Evolutionary conservation across 2,329 filamentous ascomycete genomes (phyloP), one percentile per base, ranked within the genome.

Genomic region (Penicillium sp.): DNA sequence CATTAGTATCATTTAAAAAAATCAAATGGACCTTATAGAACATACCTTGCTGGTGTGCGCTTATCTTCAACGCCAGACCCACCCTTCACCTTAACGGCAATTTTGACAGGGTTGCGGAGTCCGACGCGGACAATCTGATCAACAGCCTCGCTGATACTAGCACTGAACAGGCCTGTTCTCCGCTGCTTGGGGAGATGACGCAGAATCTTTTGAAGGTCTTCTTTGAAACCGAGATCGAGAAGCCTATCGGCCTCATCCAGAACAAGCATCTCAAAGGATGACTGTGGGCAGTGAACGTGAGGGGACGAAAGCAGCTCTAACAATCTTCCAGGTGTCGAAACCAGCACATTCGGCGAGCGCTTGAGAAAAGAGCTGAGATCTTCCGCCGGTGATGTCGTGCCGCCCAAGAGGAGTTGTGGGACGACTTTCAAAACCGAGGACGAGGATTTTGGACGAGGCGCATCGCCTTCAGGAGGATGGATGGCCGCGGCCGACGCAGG

Each of bases 161-260:
- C 93, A 62, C 89, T 95, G 70, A 97, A 98, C 0, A 98, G 74
- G 0, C 93, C 93, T 0, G 93, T 98, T 40, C 93, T 80, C 42
- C 93, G 78, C 66, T 98, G 93, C 64, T 98, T 98, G 0, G 93
- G 93, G 5, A 98, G 72, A 13, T 86, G 80, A 0, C 82, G 81
- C 18, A 98, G 73, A 32, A 97, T 95, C 45, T 82, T 87, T 57
- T 93, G 88, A 23, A 98, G 70, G 57, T 95, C 89, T 46, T 87
- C 84, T 67, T 94, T 93, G 70, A 98, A 97, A 5, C 94, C 93
- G 18, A 97, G 77, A 69, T 98, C 93, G 9, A 98, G 76, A 22
- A 98, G 74, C 49, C 93, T 80, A 68, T 98, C 93, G 40, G 91
- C 93, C 72, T 98, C 93, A 63, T 98, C 93, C 28, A 98, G 78